These are phyloP conservation scores for Penicillium occitanis DNA, from an alignment of 2,329 filamentous ascomycete genomes.

Conservation along the genomic window DNA sequence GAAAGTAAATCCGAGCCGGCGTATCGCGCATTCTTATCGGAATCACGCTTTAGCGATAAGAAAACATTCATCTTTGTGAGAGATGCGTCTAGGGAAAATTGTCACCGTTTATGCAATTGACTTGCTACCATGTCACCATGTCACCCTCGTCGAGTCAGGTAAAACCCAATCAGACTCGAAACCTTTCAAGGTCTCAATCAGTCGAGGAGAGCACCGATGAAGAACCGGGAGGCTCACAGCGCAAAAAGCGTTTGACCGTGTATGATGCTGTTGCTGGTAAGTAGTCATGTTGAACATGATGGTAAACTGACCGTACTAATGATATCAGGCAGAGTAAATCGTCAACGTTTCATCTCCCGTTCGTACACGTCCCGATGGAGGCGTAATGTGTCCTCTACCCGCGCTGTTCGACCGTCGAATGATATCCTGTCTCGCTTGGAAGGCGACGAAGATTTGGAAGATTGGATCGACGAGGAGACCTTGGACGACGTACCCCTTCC, in stretches of 20 bases:
- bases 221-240: conserved; percentile 11
- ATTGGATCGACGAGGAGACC: conserved; percentile 54
- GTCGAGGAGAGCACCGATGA: neutral
- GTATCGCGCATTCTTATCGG: neutral
- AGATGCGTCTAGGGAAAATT: neutral
- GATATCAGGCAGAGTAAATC: conserved; percentile 41
- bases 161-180: no score
- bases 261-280: conserved; percentile 61
- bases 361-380: conserved; percentile 31
- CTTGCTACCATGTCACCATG: neutral
- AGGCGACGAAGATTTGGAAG: conserved; percentile 51
- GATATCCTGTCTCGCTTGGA: conserved; percentile 60
- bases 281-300: neutral
- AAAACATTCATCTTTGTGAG: conserved; percentile 18
- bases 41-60: neutral
- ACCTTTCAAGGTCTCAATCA: no score
- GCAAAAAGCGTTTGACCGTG: conserved; percentile 47
- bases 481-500: conserved; percentile 46
- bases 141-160: conserved; percentile 24
- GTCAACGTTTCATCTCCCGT: neutral
- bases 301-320: conserved; percentile 21
- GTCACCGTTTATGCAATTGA: neutral
- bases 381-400: conserved; percentile 37
- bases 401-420: conserved; percentile 53
- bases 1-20: conserved; percentile 1